Conservation (phyloP, 2,329 filamentous ascomycete genomes). For the Xylaria multiplex region DNA sequence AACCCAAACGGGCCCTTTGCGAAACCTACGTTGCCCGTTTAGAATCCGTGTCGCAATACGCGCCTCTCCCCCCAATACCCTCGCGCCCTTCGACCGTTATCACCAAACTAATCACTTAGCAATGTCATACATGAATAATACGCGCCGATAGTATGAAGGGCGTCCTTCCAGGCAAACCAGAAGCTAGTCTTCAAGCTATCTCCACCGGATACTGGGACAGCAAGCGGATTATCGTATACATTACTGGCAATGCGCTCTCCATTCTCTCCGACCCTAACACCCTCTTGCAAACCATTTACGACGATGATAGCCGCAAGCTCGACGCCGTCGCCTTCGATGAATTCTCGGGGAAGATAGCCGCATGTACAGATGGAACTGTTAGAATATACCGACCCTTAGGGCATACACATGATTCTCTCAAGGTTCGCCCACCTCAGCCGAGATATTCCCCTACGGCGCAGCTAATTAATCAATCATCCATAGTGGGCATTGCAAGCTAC, state of each 20-base stretch:
- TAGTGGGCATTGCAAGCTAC: constrained; percentile 73
- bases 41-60: constrained; percentile 30
- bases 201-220: constrained; percentile 59
- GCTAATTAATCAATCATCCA: constrained; percentile 35
- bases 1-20: constrained; percentile 15
- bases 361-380: constrained; percentile 72
- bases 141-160: constrained; percentile 55
- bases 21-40: constrained; percentile 2
- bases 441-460: constrained; percentile 7
- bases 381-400: constrained; percentile 83
- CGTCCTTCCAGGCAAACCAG: constrained; percentile 60
- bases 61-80: constrained; percentile 20
- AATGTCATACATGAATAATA: constrained; percentile 43
- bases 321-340: constrained; percentile 85
- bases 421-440: constrained; percentile 61
- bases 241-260: constrained; percentile 87
- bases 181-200: constrained; percentile 59
- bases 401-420: constrained; percentile 74
- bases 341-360: constrained; percentile 83
- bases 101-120: constrained; percentile 34
- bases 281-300: constrained; percentile 90
- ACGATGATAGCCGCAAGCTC: constrained; percentile 74
- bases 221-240: constrained; percentile 67
- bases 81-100: constrained; percentile 9
- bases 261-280: constrained; percentile 79